phyloP scores from a whole-genome alignment of 2,329 filamentous ascomycete genomes.

The Diaporthe sp. region DNA sequence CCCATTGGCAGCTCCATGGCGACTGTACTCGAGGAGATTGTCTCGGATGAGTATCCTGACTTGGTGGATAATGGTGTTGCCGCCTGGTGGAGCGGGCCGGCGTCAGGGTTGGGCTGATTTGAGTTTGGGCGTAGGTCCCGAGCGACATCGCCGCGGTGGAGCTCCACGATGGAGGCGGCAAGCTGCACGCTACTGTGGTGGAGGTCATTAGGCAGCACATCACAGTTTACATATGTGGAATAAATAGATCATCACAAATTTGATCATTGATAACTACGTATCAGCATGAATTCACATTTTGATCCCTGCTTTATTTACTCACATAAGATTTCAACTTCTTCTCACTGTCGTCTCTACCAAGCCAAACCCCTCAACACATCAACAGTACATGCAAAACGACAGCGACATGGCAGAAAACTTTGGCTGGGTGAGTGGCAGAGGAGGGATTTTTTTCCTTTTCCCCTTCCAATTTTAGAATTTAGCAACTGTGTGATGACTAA shows the following conservation, averaged over 20 bases:
- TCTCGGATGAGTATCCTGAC: background rate
- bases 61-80: background rate
- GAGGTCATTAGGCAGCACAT: background rate
- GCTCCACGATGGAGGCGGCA: background rate
- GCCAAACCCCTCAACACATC: background rate
- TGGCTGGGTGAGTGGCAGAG: constrained; percentile 12
- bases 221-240: background rate
- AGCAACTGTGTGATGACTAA: too few relatives aligned
- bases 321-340: background rate
- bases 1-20: constrained; percentile 42
- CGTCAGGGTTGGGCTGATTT: background rate
- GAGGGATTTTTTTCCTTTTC: background rate
- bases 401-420: background rate
- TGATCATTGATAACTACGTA: background rate
- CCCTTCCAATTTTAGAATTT: too few relatives aligned
- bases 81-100: background rate
- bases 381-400: background rate
- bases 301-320: background rate
- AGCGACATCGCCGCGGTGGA: constrained; percentile 5
- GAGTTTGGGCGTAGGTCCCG: background rate
- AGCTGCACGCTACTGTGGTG: background rate
- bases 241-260: background rate
- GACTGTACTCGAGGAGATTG: constrained; percentile 42
- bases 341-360: background rate
- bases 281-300: fast-evolving